Evolutionary conservation across 805 yeast species (phyloP).

Genomic region (Nakazawaea siamensis): DNA sequence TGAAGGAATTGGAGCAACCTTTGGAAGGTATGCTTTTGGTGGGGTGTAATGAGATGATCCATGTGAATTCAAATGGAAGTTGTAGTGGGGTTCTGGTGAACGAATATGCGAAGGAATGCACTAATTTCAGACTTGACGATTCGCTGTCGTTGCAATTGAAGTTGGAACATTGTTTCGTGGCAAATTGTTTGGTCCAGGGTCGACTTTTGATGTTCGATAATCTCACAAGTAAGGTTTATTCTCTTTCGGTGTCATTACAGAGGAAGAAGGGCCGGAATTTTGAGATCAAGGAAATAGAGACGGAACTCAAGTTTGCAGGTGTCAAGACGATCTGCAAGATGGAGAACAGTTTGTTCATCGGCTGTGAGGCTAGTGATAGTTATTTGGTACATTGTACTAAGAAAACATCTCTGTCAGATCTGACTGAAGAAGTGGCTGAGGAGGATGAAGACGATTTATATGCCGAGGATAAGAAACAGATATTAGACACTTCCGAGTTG

Average conservation of each 20-base stretch:
- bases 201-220: constrained; percentile 5
- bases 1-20: constrained; percentile 59
- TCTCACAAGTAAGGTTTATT: background rate
- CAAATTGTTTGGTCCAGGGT: constrained; percentile 15
- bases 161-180: constrained; percentile 44
- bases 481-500: background rate
- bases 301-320: constrained; percentile 26
- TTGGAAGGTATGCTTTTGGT: constrained; percentile 58
- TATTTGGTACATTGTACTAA: constrained; percentile 35
- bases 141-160: constrained; percentile 41
- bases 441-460: constrained; percentile 38
- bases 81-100: constrained; percentile 57
- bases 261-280: constrained; percentile 11
- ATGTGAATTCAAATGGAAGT: constrained; percentile 74
- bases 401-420: background rate
- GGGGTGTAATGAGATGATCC: constrained; percentile 73
- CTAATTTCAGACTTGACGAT: constrained; percentile 33
- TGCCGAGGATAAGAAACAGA: constrained; percentile 19
- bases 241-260: constrained; percentile 1
- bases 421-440: constrained; percentile 16
- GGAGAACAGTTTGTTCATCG: constrained; percentile 59
- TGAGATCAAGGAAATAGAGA: constrained; percentile 20
- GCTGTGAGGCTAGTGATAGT: constrained; percentile 54
- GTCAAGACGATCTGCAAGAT: too few relatives aligned
- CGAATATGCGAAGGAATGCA: constrained; percentile 33